Conservation (phyloP, 768 basidiomycete genomes). For the Rhizopogon roseolus region DNA sequence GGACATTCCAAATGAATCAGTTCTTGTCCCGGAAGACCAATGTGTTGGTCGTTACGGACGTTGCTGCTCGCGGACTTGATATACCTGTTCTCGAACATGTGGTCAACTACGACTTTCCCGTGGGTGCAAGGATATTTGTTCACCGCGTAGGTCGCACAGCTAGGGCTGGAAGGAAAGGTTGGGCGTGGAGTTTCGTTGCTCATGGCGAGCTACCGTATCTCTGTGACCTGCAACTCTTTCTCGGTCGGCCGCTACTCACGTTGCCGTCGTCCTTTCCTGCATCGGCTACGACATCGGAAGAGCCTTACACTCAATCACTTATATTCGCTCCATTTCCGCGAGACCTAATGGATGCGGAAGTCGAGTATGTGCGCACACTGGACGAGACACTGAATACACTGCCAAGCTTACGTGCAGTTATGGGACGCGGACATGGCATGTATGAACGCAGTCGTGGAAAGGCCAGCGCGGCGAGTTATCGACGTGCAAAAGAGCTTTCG, state of each 20-base stretch:
- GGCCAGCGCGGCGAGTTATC: constrained; percentile 80
- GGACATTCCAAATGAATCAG: constrained; percentile 84
- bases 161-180: constrained; percentile 88
- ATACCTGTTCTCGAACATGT: constrained; percentile 96
- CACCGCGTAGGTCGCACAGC: constrained; percentile 98
- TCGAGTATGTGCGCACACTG: constrained; percentile 70
- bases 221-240: constrained; percentile 89
- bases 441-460: constrained; percentile 93
- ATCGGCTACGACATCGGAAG: constrained; percentile 43
- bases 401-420: constrained; percentile 67
- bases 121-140: constrained; percentile 88
- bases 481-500: constrained; percentile 83
- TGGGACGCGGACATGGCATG: constrained; percentile 86
- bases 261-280: constrained; percentile 25
- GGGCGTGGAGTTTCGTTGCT: constrained; percentile 95
- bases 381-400: constrained; percentile 64
- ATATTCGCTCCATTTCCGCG: constrained; percentile 82
- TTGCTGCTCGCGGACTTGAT: constrained; percentile 97
- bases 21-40: constrained; percentile 79
- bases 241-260: constrained; percentile 69
- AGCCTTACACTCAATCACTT: constrained; percentile 65
- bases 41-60: constrained; percentile 94
- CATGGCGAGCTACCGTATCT: constrained; percentile 84
- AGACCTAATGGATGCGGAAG: constrained; percentile 74
- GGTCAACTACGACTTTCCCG: constrained; percentile 97